Evolutionary conservation across 139 green algal species (phyloP).

Genomic region (Ettlia oleoabundans): DNA sequence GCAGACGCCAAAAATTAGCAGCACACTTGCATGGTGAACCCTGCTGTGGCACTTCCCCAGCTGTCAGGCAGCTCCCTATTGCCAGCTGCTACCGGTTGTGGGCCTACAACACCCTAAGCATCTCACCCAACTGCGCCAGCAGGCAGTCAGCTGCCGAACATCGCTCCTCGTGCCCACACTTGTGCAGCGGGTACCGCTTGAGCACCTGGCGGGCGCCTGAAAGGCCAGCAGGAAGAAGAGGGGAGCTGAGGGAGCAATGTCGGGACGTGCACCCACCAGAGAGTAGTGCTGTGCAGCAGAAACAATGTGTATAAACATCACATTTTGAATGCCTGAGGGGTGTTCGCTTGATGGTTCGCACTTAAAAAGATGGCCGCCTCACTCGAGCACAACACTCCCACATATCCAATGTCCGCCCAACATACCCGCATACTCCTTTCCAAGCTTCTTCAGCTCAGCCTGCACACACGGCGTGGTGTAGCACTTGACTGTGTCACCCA

Average conservation of each 20-base stretch:
- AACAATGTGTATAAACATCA: too few relatives aligned
- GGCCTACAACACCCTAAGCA: neutral
- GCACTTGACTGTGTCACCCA: constrained; percentile 64
- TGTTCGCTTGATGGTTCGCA: too few relatives aligned
- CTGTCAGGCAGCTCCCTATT: too few relatives aligned
- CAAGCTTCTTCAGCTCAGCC: constrained; percentile 63
- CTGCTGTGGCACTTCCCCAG: too few relatives aligned
- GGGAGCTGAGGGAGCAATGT: neutral
- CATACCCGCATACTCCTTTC: constrained; percentile 45
- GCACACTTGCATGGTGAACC: too few relatives aligned
- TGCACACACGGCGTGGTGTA: constrained; percentile 75
- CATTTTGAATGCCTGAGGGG: too few relatives aligned
- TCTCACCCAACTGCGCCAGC: constrained; percentile 37
- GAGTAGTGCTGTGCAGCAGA: too few relatives aligned
- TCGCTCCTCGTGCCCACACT: constrained; percentile 62
- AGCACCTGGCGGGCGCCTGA: constrained; percentile 17
- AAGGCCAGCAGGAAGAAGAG: neutral
- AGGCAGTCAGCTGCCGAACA: constrained; percentile 65
- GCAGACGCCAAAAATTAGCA: too few relatives aligned
- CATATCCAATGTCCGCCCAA: too few relatives aligned
- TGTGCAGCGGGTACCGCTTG: constrained; percentile 57
- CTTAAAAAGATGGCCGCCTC: too few relatives aligned
- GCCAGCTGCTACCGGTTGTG: too few relatives aligned
- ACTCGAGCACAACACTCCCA: too few relatives aligned
- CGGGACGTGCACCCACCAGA: neutral